phyloP scores from a whole-genome alignment of 2,329 filamentous ascomycete species.

The Sporothrix inflata region DNA sequence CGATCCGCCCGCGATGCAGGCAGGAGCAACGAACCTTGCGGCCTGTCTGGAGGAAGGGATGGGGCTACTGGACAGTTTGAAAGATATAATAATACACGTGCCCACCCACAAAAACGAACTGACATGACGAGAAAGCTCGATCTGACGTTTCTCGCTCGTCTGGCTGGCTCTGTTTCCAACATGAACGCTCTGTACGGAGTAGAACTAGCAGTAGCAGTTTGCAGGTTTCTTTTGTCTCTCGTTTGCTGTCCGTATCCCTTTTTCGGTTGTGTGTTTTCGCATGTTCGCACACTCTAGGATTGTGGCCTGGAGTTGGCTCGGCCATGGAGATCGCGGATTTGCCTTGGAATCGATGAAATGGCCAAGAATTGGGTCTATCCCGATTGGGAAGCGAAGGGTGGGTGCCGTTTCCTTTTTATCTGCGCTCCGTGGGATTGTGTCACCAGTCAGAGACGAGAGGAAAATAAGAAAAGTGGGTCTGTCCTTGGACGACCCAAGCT shows the following conservation, averaged over 20 bases:
- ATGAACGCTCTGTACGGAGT: background rate
- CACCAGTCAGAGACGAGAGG: background rate
- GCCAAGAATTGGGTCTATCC: background rate
- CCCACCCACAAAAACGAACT: background rate
- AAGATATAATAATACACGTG: background rate
- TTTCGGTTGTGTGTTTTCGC: background rate
- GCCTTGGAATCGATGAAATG: constrained; percentile 22
- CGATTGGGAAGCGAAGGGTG: background rate
- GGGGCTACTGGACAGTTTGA: background rate
- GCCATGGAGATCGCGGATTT: constrained; percentile 30
- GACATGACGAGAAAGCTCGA: background rate
- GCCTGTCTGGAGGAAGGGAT: background rate
- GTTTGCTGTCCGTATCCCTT: background rate
- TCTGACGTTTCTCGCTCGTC: background rate
- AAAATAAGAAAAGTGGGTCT: constrained; percentile 13
- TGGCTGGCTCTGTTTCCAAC: background rate
- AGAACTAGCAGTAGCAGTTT: background rate
- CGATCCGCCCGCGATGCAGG: constrained; percentile 10
- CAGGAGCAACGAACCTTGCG: background rate
- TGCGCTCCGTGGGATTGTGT: background rate
- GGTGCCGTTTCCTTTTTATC: background rate
- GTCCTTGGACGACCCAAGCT: background rate
- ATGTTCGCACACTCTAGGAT: background rate
- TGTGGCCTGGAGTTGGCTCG: background rate
- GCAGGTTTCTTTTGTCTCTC: background rate